These are phyloP conservation scores for Hemisphaericaspora xylanilytica DNA, from an alignment of 1,139 yeast species.

Conservation along the genomic window DNA sequence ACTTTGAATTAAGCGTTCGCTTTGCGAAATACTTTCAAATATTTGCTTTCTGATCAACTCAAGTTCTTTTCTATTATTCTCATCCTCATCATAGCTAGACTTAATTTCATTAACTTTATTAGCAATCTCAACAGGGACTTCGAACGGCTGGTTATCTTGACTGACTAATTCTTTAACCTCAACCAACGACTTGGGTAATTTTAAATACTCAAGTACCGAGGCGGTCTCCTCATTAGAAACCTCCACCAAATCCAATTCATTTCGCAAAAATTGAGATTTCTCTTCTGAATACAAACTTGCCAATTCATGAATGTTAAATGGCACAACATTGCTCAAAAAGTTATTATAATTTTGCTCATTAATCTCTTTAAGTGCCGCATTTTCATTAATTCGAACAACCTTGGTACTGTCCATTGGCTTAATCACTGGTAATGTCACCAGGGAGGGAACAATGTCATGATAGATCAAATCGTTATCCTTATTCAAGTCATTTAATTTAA, in stretches of 20 bases:
- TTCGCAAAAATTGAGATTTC: constrained; percentile 73
- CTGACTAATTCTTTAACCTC: constrained; percentile 42
- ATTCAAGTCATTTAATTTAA: constrained; percentile 48
- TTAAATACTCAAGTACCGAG: constrained; percentile 77
- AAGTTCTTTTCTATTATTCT: constrained; percentile 23
- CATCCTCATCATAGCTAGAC: constrained; percentile 22
- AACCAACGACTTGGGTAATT: constrained; percentile 66
- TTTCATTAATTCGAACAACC: constrained; percentile 50
- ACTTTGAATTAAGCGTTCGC: constrained; percentile 29
- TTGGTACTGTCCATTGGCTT: constrained; percentile 79
- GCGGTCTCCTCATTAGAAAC: constrained; percentile 76
- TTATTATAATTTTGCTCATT: constrained; percentile 56
- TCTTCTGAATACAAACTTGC: constrained; percentile 87
- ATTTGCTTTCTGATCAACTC: constrained; percentile 39
- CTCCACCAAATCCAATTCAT: constrained; percentile 71
- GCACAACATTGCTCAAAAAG: constrained; percentile 77
- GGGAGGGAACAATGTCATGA: constrained; percentile 70
- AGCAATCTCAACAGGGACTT: constrained; percentile 18
- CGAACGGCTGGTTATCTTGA: constrained; percentile 6
- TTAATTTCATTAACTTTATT: constrained; percentile 30
- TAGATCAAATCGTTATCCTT: constrained; percentile 90
- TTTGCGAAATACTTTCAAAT: constrained; percentile 32
- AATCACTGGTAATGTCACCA: constrained; percentile 54
- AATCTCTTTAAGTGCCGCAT: constrained; percentile 32
- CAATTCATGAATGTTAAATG: constrained; percentile 82